Evolutionary conservation across 2,329 filamentous ascomycete genomes (phyloP), one percentile per base, ranked within the genome.

Genomic region (Arthrinium puccinioides): DNA sequence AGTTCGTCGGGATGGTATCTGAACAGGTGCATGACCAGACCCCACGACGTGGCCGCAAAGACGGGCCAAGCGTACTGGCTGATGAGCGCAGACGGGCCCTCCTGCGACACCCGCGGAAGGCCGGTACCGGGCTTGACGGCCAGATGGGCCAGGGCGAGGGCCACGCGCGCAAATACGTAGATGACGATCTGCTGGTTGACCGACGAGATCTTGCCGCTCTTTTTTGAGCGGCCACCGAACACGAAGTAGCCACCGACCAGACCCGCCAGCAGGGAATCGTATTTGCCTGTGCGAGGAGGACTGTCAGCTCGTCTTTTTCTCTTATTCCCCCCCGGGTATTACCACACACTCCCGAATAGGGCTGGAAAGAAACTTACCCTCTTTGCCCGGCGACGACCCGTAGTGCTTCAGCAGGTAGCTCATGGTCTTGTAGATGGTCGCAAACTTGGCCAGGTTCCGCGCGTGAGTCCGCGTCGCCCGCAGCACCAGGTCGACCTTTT

Each of bases 111-210:
- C 21, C 63, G 26, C 24, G 73, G 65, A 41, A 80, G 52, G 37
- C 72, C 72, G 40, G 55, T 53, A 29, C 69, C 69, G 2, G 75
- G 75, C 60, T 87, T 82, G 45, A 97, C 79, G 39, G 85, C 78
- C 40, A 97, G 67, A 54, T 87, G 87, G 21, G 89, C 92, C 18
- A 94, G 66, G 8, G 86, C 87, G 23, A 98, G 76, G 43, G 84
- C 74, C 13, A 96, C 92, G 47, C 92, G 81, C 32, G 92, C 92
- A 57, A 96, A 96, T 45, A 98, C 85, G 68, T 98, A 98, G 52
- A 97, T 86, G 60, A 95, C 88, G 58, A 98, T 98, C 71, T 98
- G 90, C 69, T 96, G 87, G 64, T 82, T 94, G 44, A 96, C 83
- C 46, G 79, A 84, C 43, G 82, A 84, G 54, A 87, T 80, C 58